phyloP scores from a whole-genome alignment of 192 early-diverging fungal genomes.

The Obelidium mucronatum region DNA sequence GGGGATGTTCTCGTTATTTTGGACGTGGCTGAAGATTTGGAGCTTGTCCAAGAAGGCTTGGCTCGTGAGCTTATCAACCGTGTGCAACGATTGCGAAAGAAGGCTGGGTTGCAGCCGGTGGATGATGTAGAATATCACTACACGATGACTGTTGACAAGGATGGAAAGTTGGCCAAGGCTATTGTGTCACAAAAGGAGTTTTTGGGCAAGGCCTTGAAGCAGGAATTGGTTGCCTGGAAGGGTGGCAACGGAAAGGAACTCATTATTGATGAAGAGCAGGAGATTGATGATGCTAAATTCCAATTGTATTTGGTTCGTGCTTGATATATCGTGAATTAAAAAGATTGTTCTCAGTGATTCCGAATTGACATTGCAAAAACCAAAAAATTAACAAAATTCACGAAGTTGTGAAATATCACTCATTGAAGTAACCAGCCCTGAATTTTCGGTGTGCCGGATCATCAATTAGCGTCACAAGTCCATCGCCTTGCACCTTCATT shows the following conservation, averaged over 20 bases:
- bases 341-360: not conserved
- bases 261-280: conserved; percentile 87
- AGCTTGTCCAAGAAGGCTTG: conserved; percentile 85
- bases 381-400: no score
- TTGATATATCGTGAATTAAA: not conserved
- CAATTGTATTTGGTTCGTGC: conserved; percentile 28
- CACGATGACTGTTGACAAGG: conserved; percentile 74
- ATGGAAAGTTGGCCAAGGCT: conserved; percentile 72
- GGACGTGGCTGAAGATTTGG: conserved; percentile 81
- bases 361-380: not conserved
- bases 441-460: conserved; percentile 9
- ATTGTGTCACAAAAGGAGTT: conserved; percentile 76
- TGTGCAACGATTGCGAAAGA: conserved; percentile 94
- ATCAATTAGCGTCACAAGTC: conserved; percentile 13
- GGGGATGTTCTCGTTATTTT: conserved; percentile 87
- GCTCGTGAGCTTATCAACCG: conserved; percentile 98
- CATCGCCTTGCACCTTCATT: conserved; percentile 15
- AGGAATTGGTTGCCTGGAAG: conserved; percentile 25
- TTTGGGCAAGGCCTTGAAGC: conserved; percentile 78
- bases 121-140: conserved; percentile 90
- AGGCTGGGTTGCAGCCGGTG: conserved; percentile 84
- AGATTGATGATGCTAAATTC: conserved; percentile 53
- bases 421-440: not conserved
- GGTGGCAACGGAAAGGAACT: conserved; percentile 43
- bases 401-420: not conserved